Evolutionary conservation across 495 filamentous ascomycete genomes (phyloP), one percentile per base, ranked within the genome.

Genomic region (Xylaria curta): DNA sequence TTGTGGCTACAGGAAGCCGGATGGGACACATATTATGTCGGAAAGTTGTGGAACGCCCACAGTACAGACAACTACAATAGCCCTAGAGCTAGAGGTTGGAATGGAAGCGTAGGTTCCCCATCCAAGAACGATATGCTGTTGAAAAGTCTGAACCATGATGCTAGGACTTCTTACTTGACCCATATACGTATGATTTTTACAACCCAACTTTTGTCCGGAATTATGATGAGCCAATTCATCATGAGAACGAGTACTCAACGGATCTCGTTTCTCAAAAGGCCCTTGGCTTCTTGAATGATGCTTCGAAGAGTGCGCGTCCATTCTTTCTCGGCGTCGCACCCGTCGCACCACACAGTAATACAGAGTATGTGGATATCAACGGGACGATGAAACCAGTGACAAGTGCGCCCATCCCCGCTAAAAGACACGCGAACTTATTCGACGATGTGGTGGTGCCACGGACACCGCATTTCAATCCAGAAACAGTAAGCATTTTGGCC

Each of bases 21-120:
- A 19, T 90, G 89, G 72, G 81, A 87, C 66, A 89, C 87, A 8
- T 89, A 85, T 73, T 89, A 89, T 74, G 86, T 84, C 2, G 87
- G 88, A 10, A 90, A 90, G 73, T 78, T 90, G 4, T 86, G 88
- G 73, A 90, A 90, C 68, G 74, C 79, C 0, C 85, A 87, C 61
- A 85, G 80, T 2, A 67, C 82, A 0, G 68, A 79, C 1, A 87
- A 85, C 42, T 87, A 87, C 68, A 75, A 86, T 59, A 70, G 71
- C 17, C 88, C 88, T 0, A 82, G 80, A 69, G 74, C 81, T 0
- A 78, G 77, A 6, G 87, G 87, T 8, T 88, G 80, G 70, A 82
- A 74, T 31, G 80, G 60, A 21, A 63, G 60, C 38, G 60, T 63
- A 63, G 13, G 60, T 63, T 17, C 5, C 38, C 19, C 21, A 63